Percentiles rank a stretch among this genome's conserved stretches.
Evolutionary conservation across 768 basidiomycete genomes (phyloP).

Genomic region (Trametes sanguinea): DNA sequence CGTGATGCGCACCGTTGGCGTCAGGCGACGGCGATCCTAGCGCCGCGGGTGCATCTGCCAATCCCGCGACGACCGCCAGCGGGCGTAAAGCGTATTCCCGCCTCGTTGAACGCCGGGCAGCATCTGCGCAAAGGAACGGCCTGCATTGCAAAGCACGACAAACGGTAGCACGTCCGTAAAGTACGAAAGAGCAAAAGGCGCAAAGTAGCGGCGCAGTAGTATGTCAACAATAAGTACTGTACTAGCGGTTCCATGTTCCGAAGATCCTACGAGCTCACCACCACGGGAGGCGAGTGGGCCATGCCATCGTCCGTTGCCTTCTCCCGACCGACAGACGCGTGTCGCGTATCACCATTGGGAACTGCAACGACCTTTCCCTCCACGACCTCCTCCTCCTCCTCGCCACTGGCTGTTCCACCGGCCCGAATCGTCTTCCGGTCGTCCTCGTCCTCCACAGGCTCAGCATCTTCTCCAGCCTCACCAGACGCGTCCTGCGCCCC

Average conservation of each 20-base stretch:
- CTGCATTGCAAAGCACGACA: slow-evolving; percentile 10
- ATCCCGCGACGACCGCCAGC: background rate
- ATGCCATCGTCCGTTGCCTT: slow-evolving; percentile 19
- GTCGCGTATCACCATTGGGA: slow-evolving; percentile 25
- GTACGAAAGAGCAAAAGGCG: background rate
- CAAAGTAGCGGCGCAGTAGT: background rate
- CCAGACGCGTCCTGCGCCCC: background rate
- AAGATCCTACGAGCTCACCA: slow-evolving; percentile 21
- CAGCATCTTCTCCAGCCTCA: slow-evolving; percentile 4
- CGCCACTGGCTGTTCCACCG: slow-evolving; percentile 18
- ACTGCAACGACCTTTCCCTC: slow-evolving; percentile 26
- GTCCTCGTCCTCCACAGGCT: slow-evolving; percentile 28
- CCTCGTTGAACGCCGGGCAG: background rate
- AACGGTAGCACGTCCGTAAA: slow-evolving; percentile 7
- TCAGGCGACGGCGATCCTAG: background rate
- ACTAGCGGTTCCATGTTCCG: background rate
- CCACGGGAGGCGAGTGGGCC: slow-evolving; percentile 16
- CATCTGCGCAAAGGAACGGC: slow-evolving; percentile 9
- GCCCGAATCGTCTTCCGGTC: slow-evolving; percentile 33
- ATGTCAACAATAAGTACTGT: background rate
- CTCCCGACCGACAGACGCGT: slow-evolving; percentile 19
- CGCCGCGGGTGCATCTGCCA: slow-evolving; percentile 11
- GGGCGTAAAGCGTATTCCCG: slow-evolving; percentile 6
- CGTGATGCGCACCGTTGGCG: background rate
- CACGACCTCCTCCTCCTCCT: slow-evolving; percentile 25